Base-by-base conservation (phyloP, 139 green algal species). In the Tetradesmus lagerheimii region DNA sequence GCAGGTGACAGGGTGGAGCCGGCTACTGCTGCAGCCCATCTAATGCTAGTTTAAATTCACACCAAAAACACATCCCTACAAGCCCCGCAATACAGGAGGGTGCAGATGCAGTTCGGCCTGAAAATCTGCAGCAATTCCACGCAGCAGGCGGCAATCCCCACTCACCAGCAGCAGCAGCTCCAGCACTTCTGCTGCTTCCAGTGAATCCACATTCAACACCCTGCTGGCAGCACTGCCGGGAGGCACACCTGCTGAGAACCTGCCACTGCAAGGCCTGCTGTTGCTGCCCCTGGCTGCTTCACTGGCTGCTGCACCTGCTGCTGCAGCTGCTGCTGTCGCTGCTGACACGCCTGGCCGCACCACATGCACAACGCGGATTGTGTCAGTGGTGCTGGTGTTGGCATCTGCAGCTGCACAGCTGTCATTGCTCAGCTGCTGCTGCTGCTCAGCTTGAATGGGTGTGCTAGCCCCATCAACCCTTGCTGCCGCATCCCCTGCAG, bases 131-230 rank as follows among this genome's bases (percentile, higher is more conserved):
- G n/a, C n/a, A n/a, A n/a, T n/a, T n/a, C n/a, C n/a, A n/a, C n/a
- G n/a, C n/a, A n/a, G n/a, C n/a, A n/a, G n/a, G n/a, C n/a, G n/a
- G n/a, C n/a, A n/a, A n/a, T n/a, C n/a, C n/a, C 67, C n/a, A 78
- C 29, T 38, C 34, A 91, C 76, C 77, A 87, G 57, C 57, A 91
- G 38, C 53, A 91, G 78, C 53, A 91, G 29, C 57, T 91, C 87
- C 77, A 91, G 78, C 78, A 91, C 53, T 57, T 91, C 87, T 35
- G 20, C 29, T n/a, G 77, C 77, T 62, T 86, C 38, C 87, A 91
- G 12, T 3, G 38, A 80, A 4, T 88, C 38, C 6, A 80, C 57
- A 53, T 88, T 37, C 57, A 88, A 37, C 45, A 86, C 80, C 27
- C 80, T 37, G 37, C 41, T 34, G 27, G 39, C 79, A 67, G 79